These are phyloP conservation scores for Kwoniella dejecticola DNA, from an alignment of 768 basidiomycete genomes.

Conservation along the genomic window DNA sequence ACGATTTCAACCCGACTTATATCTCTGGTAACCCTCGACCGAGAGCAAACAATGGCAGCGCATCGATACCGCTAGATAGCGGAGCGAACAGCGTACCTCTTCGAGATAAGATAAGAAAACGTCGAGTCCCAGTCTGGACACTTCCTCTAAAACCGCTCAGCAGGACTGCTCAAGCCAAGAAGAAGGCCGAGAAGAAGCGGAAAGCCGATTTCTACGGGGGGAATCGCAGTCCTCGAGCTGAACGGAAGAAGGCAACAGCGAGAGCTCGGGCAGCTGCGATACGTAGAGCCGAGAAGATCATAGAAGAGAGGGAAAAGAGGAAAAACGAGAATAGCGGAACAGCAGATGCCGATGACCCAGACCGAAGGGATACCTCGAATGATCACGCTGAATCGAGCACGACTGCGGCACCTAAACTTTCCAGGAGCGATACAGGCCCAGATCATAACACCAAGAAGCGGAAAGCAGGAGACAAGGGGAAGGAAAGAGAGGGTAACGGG, in stretches of 20 bases:
- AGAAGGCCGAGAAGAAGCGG: background rate
- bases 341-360: too few relatives aligned
- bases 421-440: background rate
- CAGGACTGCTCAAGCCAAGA: background rate
- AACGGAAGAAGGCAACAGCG: background rate
- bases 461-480: background rate
- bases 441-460: background rate
- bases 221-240: background rate
- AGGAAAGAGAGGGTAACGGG: background rate
- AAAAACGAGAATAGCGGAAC: background rate
- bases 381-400: background rate
- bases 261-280: background rate
- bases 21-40: background rate
- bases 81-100: constrained; percentile 5
- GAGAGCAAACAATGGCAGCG: background rate
- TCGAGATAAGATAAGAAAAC: background rate
- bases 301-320: background rate
- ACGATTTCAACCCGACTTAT: background rate
- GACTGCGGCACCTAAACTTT: background rate
- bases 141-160: constrained; percentile 5
- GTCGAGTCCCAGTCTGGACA: constrained; percentile 5
- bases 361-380: too few relatives aligned
- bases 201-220: constrained; percentile 1
- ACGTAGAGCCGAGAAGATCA: background rate
- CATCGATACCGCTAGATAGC: background rate